These are phyloP conservation scores for Cladosporium sp. DNA, from an alignment of 2,329 filamentous ascomycete species.

Conservation along the genomic window DNA sequence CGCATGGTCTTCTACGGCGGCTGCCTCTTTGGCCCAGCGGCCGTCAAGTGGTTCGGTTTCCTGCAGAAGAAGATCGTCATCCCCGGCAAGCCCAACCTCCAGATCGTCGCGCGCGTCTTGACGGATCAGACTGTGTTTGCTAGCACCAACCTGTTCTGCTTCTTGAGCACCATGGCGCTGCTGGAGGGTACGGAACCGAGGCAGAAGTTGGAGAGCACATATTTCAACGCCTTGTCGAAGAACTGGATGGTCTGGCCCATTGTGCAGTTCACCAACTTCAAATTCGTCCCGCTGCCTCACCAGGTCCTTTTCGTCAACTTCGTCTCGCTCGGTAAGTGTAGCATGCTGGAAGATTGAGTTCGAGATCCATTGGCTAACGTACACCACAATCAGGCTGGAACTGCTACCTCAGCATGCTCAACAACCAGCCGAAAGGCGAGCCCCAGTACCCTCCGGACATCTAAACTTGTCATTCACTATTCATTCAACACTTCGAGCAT, in stretches of 20 bases:
- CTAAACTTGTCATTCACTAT: not conserved
- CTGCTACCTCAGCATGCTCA: conserved; percentile 55
- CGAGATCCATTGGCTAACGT: not conserved
- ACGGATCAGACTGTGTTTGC: conserved; percentile 81
- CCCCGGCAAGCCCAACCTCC: conserved; percentile 58
- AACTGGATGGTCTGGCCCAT: conserved; percentile 88
- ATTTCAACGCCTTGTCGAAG: conserved; percentile 66
- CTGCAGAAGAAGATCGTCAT: conserved; percentile 66
- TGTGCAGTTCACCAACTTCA: conserved; percentile 85
- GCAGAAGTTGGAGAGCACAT: conserved; percentile 70
- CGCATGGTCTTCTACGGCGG: conserved; percentile 81
- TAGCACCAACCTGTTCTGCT: conserved; percentile 74
- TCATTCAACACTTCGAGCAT: too few relatives aligned
- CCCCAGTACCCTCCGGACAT: conserved; percentile 13
- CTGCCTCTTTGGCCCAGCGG: conserved; percentile 78
- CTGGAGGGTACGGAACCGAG: conserved; percentile 46
- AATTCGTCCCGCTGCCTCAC: conserved; percentile 76
- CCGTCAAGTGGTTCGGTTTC: conserved; percentile 81
- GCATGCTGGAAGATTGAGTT: not conserved
- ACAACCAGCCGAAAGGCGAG: conserved; percentile 36
- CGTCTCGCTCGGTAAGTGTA: conserved; percentile 61
- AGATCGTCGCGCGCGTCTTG: conserved; percentile 72
- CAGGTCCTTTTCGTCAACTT: conserved; percentile 84
- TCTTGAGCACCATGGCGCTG: conserved; percentile 75
- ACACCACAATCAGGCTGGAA: conserved; percentile 51